phyloP scores from a whole-genome alignment of 2,329 filamentous ascomycete genomes.

The Epichloe gansuensis region DNA sequence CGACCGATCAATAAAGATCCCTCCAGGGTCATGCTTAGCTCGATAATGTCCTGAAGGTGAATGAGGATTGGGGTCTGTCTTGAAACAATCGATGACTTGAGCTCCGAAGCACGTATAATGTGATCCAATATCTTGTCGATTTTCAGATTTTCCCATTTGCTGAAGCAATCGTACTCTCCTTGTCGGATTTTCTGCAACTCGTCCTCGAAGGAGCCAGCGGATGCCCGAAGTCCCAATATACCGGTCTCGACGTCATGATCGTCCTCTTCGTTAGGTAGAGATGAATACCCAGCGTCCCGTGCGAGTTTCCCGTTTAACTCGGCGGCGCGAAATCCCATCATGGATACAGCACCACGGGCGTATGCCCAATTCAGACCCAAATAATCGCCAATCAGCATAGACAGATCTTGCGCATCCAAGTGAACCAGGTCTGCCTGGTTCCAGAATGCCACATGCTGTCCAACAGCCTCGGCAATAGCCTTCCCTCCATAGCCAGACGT shows the following conservation, averaged over 20 bases:
- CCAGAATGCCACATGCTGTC: conserved; percentile 48
- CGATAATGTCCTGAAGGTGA: conserved; percentile 69
- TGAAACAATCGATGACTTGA: conserved; percentile 19
- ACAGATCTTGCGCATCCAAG: conserved; percentile 56
- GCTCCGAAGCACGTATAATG: conserved; percentile 36
- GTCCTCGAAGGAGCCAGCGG: conserved; percentile 24
- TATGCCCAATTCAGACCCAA: conserved; percentile 47
- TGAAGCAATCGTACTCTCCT: conserved; percentile 23
- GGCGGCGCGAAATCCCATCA: conserved; percentile 43
- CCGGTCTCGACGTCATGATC: conserved; percentile 22
- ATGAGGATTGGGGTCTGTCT: conserved; percentile 48
- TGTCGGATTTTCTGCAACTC: conserved; percentile 31
- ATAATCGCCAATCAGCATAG: conserved; percentile 55
- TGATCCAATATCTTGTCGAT: conserved; percentile 43
- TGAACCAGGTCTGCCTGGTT: conserved; percentile 54
- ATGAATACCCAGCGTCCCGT: conserved; percentile 28
- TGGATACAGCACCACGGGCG: conserved; percentile 34
- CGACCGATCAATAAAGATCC: conserved; percentile 57
- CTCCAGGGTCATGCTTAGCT: conserved; percentile 56
- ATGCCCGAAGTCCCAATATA: conserved; percentile 17
- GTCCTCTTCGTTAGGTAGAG: conserved; percentile 19
- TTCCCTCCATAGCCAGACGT: conserved; percentile 26
- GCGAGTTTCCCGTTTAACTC: conserved; percentile 41
- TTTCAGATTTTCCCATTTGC: conserved; percentile 49
- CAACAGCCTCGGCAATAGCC: conserved; percentile 32